Conservation (phyloP, 2,329 filamentous ascomycete genomes). For the Trichophyton schoenleinii region DNA sequence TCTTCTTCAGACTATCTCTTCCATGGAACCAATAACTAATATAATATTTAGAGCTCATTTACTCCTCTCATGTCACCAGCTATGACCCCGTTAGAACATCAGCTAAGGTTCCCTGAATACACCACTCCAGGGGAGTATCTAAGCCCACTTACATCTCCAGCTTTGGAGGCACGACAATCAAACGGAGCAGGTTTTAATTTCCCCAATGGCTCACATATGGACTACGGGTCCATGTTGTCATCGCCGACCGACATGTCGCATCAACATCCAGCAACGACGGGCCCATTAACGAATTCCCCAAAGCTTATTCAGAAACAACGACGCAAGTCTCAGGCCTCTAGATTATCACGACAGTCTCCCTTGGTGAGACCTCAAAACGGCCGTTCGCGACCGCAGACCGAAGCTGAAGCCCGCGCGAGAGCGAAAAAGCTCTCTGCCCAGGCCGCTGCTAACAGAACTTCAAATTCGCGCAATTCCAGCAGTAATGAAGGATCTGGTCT, state of each 20-base stretch:
- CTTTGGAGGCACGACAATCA: slow-evolving; percentile 36
- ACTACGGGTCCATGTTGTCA: slow-evolving; percentile 29
- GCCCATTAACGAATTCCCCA: slow-evolving; percentile 23
- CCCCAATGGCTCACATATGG: slow-evolving; percentile 25
- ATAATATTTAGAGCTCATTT: slow-evolving; percentile 31
- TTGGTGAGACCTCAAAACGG: slow-evolving; percentile 30
- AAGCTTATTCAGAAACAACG: slow-evolving; percentile 28
- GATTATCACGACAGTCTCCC: slow-evolving; percentile 32
- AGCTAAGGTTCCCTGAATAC: slow-evolving; percentile 37
- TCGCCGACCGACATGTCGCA: slow-evolving; percentile 30
- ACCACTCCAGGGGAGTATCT: slow-evolving; percentile 38
- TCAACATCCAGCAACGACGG: slow-evolving; percentile 19
- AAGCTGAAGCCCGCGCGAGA: slow-evolving; percentile 1
- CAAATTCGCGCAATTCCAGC: slow-evolving; percentile 21
- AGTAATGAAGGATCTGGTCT: slow-evolving; percentile 33
- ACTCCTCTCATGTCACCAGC: slow-evolving; percentile 40
- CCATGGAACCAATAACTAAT: background rate
- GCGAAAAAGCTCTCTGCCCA: slow-evolving; percentile 11
- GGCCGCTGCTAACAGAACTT: slow-evolving; percentile 9
- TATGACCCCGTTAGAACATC: slow-evolving; percentile 38
- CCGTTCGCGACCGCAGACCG: slow-evolving; percentile 23
- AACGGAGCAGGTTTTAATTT: slow-evolving; percentile 26
- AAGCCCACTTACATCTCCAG: slow-evolving; percentile 39
- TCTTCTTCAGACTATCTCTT: background rate
- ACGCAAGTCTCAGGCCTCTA: slow-evolving; percentile 26